These are phyloP conservation scores for Pterocarpus macrocarpus DNA, from an alignment of 306 rosid species.

Conservation along the genomic window DNA sequence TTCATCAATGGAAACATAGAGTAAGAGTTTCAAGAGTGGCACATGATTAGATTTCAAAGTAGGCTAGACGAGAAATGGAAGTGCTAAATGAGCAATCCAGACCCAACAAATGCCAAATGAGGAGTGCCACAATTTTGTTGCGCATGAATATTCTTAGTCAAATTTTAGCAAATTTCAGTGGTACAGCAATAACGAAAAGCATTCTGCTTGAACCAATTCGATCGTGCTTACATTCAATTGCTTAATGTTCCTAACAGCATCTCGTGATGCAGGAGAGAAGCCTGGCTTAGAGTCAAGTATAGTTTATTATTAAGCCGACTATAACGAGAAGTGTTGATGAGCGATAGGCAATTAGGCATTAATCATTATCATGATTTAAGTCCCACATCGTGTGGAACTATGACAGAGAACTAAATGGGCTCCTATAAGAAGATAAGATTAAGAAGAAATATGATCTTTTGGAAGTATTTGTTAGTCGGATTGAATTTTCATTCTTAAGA, in stretches of 20 bases:
- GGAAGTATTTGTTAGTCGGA: too few species aligned
- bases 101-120: not conserved
- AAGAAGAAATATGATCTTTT: too few species aligned
- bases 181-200: not conserved
- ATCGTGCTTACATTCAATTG: not conserved
- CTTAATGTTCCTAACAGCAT: not conserved
- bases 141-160: not conserved
- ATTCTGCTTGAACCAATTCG: not conserved
- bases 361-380: not conserved
- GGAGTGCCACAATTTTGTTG: not conserved
- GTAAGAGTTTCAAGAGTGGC: not conserved
- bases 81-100: not conserved
- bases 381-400: slow-evolving; percentile 56
- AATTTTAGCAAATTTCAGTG: not conserved
- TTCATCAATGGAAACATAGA: not conserved
- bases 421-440: not conserved
- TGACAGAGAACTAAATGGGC: not conserved
- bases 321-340: not conserved
- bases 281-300: not conserved
- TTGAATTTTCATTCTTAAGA: too few species aligned
- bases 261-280: not conserved
- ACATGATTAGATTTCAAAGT: not conserved
- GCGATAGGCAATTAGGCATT: too few species aligned
- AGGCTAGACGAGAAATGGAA: not conserved
- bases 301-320: not conserved